Evolutionary conservation across 352 stramenopile species (phyloP), one percentile per base, ranked within the genome.

Genomic region (Pythium apleroticum): DNA sequence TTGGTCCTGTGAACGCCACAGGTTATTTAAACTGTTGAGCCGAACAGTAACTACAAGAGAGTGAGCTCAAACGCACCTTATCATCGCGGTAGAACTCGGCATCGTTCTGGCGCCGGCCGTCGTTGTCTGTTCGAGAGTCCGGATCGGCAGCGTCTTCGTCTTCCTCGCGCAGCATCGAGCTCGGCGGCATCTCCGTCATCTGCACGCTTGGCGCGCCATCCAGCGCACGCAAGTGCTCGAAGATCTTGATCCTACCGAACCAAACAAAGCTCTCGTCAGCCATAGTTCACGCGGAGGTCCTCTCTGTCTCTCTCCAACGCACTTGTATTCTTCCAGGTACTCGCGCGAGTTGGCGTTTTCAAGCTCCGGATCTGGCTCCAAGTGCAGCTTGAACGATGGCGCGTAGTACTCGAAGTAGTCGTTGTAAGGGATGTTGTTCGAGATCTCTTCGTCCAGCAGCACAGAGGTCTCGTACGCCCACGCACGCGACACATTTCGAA

Each of bases 401-500:
- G 84, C 81, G 59, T 91, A 92, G 61, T 90, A 92, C 65, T 92
- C 85, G 55, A 92, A 93, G 74, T 93, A 93, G 64, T 91, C 83
- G 61, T 91, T 93, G 79, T 88, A 90, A 11, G 82, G 84, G 53
- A 93, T 87, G 65, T 90, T 87, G 72, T 93, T 88, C 52, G 77
- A 89, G 5, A 93, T 79, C 52, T 89, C 75, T 68, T 90, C 75
- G n/a, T 89, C 83, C 24, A 96, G 49, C 11, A 99, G 71, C 25
- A 99, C 95, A 0, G 93, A 89, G 7, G 97, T 99, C 74, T 99
- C 97, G 72, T 98, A 99, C 1, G 96, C 92, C 98, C 97, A 99
- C 41, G 93, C 98, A 33, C 97, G 75, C 17, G 86, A 84, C 15
- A 97, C 88, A 63, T 97, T 97, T 37, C 87, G 86, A 46, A 93